Evolutionary conservation across 2,329 filamentous ascomycete genomes (phyloP).

Genomic region (Aspergillus japonicus): DNA sequence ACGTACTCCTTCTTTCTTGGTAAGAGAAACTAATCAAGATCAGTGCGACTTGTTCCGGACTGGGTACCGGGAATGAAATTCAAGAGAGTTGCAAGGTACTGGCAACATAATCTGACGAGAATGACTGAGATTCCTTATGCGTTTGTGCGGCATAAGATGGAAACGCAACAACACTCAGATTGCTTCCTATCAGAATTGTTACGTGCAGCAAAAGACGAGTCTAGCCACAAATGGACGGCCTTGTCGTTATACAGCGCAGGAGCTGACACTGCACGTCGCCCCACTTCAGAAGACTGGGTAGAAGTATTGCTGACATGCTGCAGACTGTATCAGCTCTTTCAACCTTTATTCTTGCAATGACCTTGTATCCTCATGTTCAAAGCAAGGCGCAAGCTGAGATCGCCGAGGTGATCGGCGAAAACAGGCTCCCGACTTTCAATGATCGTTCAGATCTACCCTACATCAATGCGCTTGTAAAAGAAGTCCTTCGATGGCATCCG

Average conservation of each 20-base stretch:
- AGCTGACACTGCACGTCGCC: constrained; percentile 10
- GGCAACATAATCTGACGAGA: constrained; percentile 28
- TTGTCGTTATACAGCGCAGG: constrained; percentile 8
- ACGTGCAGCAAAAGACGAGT: constrained; percentile 1
- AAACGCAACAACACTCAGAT: constrained; percentile 24
- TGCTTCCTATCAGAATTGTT: constrained; percentile 46
- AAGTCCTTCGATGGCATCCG: constrained; percentile 13
- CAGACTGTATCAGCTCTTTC: constrained; percentile 13
- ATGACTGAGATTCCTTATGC: constrained; percentile 42
- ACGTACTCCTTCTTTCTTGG: neutral
- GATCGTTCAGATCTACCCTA: constrained; percentile 9
- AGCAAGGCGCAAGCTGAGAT: constrained; percentile 12
- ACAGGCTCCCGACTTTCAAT: neutral
- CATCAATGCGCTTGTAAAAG: constrained; percentile 12
- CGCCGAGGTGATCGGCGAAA: neutral
- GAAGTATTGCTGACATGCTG: neutral
- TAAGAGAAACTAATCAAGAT: neutral
- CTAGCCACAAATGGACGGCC: constrained; percentile 7
- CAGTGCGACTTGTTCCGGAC: constrained; percentile 22
- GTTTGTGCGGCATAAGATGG: constrained; percentile 46
- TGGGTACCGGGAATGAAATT: constrained; percentile 46
- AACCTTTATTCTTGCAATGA: constrained; percentile 14
- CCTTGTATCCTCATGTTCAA: constrained; percentile 6
- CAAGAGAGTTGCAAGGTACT: constrained; percentile 40
- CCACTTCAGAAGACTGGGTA: no score